A percentile compares a stretch with the other conserved stretches of the same genome.
phyloP scores from a whole-genome alignment of 2,329 filamentous ascomycete genomes.

The Fusarium humuli region DNA sequence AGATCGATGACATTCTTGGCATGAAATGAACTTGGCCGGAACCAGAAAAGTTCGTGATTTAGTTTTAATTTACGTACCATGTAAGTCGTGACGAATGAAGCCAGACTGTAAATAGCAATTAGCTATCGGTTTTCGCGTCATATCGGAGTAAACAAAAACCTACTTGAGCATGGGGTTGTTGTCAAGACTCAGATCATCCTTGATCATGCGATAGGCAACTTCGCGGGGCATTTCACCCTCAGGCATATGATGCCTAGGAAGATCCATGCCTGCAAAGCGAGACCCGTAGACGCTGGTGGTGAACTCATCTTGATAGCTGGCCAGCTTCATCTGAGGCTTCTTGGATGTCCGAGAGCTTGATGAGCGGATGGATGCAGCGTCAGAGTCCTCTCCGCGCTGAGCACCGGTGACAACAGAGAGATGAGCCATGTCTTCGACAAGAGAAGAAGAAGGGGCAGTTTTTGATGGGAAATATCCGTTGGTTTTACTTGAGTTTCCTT shows the following conservation, averaged over 20 bases:
- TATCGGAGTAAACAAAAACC: slow-evolving; percentile 38
- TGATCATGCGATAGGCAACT: slow-evolving; percentile 96
- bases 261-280: slow-evolving; percentile 81
- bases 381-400: slow-evolving; percentile 42
- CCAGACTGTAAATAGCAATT: slow-evolving; percentile 67
- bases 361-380: slow-evolving; percentile 46
- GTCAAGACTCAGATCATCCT: slow-evolving; percentile 91
- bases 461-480: slow-evolving; percentile 44
- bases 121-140: neutral
- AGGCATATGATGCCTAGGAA: slow-evolving; percentile 88
- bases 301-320: slow-evolving; percentile 67
- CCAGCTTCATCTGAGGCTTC: slow-evolving; percentile 58
- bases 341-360: slow-evolving; percentile 42
- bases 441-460: slow-evolving; percentile 32
- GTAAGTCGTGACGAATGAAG: slow-evolving; percentile 95
- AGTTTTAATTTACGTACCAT: slow-evolving; percentile 70
- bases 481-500: slow-evolving; percentile 44
- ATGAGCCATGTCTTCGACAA: slow-evolving; percentile 61
- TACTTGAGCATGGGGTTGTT: slow-evolving; percentile 90
- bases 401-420: slow-evolving; percentile 59
- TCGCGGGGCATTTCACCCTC: slow-evolving; percentile 90
- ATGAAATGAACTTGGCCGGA: slow-evolving; percentile 15
- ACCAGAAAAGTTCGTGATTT: slow-evolving; percentile 7
- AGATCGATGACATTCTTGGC: slow-evolving; percentile 21
- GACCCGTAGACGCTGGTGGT: slow-evolving; percentile 90